Evolutionary conservation across 2,329 filamentous ascomycete species (phyloP), one percentile per base, ranked within the genome.

Genomic region (Fusarium sp.): DNA sequence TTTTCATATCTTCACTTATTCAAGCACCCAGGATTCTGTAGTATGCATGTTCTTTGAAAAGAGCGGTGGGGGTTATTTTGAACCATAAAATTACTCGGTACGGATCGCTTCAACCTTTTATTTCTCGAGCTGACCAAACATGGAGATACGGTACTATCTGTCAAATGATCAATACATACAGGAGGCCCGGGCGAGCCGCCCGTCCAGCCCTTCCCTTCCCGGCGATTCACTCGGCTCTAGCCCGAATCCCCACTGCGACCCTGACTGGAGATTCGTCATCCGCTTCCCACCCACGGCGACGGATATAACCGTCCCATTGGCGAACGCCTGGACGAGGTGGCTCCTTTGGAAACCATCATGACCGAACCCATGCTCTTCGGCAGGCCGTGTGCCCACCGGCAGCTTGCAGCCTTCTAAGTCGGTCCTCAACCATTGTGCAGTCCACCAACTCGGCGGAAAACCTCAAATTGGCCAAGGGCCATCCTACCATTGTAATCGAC

Each of bases 151-250:
- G 76, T 75, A 63, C 62, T 65, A 60, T 54, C 47, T 56, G 43
- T 45, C 39, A 30, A 56, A 49, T 45, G 54, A 38, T 45, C 39
- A 30, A 56, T 61, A 55, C 44, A 56, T 61, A 55, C 44, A 60
- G 56, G 55, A 57, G 67, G 48, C 59, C 71, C 71, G 58, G 59
- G 68, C 56, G 56, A 70, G 63, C 66, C 64, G 60, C 55, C 69
- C 62, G 53, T 53, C 46, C 61, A 69, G 58, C 65, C 67, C 70
- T 66, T 71, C 72, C 62, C 72, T 73, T 73, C 72, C 69, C 71
- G 75, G 77, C 76, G 75, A 73, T 76, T 78, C 73, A 73, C 71
- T 78, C 78, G 78, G 78, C 77, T 79, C 72, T 69, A 77, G 74
- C 73, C 76, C 75, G 73, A 78, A 73, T 70, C 70, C 68, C 74